Evolutionary conservation across 306 rosid species (phyloP), one percentile per base, ranked within the genome.

Genomic region (Fagus crenata): DNA sequence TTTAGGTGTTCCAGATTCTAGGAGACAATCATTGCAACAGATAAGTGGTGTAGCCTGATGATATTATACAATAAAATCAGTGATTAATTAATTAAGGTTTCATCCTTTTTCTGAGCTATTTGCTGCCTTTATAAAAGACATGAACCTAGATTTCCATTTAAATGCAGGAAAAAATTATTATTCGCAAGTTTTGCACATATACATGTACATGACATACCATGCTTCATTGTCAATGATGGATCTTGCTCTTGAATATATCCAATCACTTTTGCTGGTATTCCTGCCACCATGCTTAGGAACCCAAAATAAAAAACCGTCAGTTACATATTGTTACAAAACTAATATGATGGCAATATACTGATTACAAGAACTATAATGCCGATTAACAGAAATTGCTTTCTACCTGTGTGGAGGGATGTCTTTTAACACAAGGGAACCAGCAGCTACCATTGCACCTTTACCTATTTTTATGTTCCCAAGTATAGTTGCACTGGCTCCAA

Each of bases 221-320:
- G 98, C 76, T 92, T 95, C 98, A 95, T 95, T 75, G 96, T 92
- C 84, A 95, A 81, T 65, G 97, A 92, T 33, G 97, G 97, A 74
- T 87, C 88, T 74, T 58, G 82, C 80, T 88, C 96, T 14, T 72
- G 83, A 53, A 87, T 87, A 86, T 81, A 81, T 81, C 97, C 91
- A 67, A 95, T 87, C 85, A 87, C 85, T 68, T 84, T 87, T 73
- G 97, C 96, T 6, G 96, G 97, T 75, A 88, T 92, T 78, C 97
- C 97, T 65, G 96, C 97, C 46, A 87, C 96, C 85, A 95, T 87
- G 87, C 98, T 95, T 82, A 41, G 54, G 75, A 85, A 70, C 41
- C 42, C 39, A 41, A 75, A 69, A 73, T 65, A 36, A 49, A 53
- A 68, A 53, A 76, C 37, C 15, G 74, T 75, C 67, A 76, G 54